Evolutionary conservation across 2,329 filamentous ascomycete genomes (phyloP).

Genomic region (Dactylonectria macrodidyma): DNA sequence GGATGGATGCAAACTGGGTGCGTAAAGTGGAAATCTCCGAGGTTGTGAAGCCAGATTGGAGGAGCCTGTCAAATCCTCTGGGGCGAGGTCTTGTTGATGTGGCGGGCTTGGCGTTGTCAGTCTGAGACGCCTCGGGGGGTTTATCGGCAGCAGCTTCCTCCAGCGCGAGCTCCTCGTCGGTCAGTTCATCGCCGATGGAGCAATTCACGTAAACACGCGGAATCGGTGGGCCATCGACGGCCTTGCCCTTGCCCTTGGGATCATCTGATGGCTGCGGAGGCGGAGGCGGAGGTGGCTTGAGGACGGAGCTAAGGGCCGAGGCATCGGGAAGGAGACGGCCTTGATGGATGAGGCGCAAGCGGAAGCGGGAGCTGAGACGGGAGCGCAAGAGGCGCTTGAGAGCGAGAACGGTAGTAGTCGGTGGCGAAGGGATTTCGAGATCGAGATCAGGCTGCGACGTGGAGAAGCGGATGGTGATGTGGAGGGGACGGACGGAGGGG

Average conservation of each 20-base stretch:
- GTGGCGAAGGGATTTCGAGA: conserved; percentile 79
- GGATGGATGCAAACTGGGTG: conserved; percentile 89
- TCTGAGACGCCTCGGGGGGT: conserved; percentile 60
- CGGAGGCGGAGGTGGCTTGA: conserved; percentile 75
- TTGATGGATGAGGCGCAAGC: conserved; percentile 90
- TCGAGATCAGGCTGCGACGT: conserved; percentile 86
- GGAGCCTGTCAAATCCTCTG: conserved; percentile 89
- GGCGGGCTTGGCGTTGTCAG: conserved; percentile 57
- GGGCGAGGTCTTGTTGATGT: conserved; percentile 53
- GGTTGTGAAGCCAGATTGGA: conserved; percentile 84
- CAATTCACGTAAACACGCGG: conserved; percentile 91
- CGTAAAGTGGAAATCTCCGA: conserved; percentile 88
- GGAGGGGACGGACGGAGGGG: conserved; percentile 64
- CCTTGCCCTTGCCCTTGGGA: conserved; percentile 71
- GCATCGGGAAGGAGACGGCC: conserved; percentile 88
- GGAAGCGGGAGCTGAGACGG: conserved; percentile 77
- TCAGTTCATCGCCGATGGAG: conserved; percentile 85
- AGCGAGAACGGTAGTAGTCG: conserved; percentile 79
- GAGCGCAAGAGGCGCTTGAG: conserved; percentile 87
- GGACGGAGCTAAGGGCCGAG: conserved; percentile 75
- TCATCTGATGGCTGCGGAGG: conserved; percentile 61
- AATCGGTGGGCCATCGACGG: conserved; percentile 63
- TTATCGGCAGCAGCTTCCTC: conserved; percentile 69
- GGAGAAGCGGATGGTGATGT: conserved; percentile 92
- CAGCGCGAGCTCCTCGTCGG: conserved; percentile 75